Percentiles rank a stretch among this genome's conserved stretches.
These are phyloP conservation scores for Circinella minor DNA, from an alignment of 371 early-diverging fungal genomes.

Conservation along the genomic window DNA sequence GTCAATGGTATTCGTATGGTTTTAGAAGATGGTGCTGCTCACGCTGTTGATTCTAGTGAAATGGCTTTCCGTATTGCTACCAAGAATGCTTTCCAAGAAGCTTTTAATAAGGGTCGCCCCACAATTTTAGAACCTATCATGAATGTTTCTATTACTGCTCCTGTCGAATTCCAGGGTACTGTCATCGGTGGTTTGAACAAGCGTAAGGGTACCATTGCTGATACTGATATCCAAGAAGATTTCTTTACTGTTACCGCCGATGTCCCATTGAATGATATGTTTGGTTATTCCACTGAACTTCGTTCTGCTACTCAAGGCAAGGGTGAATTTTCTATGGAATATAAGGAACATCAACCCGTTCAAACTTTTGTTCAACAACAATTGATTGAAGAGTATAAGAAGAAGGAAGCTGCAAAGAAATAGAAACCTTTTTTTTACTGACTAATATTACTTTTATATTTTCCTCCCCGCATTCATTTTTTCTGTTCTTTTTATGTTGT, in stretches of 20 bases:
- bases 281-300: constrained; percentile 96
- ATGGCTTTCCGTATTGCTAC: constrained; percentile 95
- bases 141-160: constrained; percentile 91
- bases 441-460: neutral
- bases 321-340: constrained; percentile 99
- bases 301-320: constrained; percentile 95
- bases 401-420: constrained; percentile 32
- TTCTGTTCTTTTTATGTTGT: too few relatives aligned
- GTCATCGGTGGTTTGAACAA: constrained; percentile 94
- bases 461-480: too few relatives aligned
- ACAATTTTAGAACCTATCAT: constrained; percentile 96
- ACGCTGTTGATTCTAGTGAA: constrained; percentile 96
- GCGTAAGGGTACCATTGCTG: constrained; percentile 94
- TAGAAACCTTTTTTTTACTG: constrained; percentile 12
- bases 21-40: constrained; percentile 94
- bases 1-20: constrained; percentile 89
- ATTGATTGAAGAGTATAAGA: constrained; percentile 80
- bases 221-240: constrained; percentile 94
- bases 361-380: constrained; percentile 80
- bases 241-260: constrained; percentile 86
- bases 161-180: constrained; percentile 94
- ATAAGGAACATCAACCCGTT: constrained; percentile 89
- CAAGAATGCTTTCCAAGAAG: constrained; percentile 88
- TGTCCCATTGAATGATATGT: constrained; percentile 96
- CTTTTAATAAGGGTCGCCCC: constrained; percentile 81